phyloP scores from a whole-genome alignment of 2,329 filamentous ascomycete species.

The Pseudopyrenochaeta lycopersici region DNA sequence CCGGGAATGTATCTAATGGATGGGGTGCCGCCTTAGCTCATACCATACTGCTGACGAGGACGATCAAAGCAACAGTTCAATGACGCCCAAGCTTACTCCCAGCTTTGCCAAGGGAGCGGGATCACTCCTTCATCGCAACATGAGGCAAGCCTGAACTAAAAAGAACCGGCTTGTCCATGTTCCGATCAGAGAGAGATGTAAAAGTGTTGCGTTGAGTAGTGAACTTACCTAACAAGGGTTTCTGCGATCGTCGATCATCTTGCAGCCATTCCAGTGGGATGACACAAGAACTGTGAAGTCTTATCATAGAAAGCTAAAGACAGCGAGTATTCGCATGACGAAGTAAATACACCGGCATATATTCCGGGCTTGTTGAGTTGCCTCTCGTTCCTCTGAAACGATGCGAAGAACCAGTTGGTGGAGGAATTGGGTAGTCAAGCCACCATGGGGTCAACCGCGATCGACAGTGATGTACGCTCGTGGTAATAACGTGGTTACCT shows the following conservation, averaged over 20 bases:
- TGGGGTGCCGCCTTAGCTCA: neutral
- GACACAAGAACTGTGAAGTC: neutral
- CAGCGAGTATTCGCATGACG: neutral
- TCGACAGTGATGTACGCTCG: constrained; percentile 7
- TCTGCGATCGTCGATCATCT: neutral
- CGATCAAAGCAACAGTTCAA: neutral
- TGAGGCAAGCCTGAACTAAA: neutral
- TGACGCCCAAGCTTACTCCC: neutral
- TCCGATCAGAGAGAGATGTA: neutral
- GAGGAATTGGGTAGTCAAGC: neutral
- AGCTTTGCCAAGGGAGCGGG: neutral
- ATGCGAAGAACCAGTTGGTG: constrained; percentile 1
- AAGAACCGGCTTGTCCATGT: neutral
- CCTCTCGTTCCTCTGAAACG: constrained; percentile 14
- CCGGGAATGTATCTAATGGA: neutral
- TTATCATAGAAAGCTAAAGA: neutral
- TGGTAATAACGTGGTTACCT: constrained; percentile 18
- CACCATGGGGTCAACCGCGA: constrained; percentile 4
- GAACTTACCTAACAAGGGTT: neutral
- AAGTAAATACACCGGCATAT: constrained; percentile 2
- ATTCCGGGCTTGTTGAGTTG: constrained; percentile 2
- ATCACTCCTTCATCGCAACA: neutral
- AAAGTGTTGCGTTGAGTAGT: neutral
- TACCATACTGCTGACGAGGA: neutral
- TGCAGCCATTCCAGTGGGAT: neutral